Percentiles rank a stretch among this genome's conserved stretches.
These are phyloP conservation scores for Podosphaera aphanis DNA, from an alignment of 2,329 filamentous ascomycete genomes.

Conservation along the genomic window DNA sequence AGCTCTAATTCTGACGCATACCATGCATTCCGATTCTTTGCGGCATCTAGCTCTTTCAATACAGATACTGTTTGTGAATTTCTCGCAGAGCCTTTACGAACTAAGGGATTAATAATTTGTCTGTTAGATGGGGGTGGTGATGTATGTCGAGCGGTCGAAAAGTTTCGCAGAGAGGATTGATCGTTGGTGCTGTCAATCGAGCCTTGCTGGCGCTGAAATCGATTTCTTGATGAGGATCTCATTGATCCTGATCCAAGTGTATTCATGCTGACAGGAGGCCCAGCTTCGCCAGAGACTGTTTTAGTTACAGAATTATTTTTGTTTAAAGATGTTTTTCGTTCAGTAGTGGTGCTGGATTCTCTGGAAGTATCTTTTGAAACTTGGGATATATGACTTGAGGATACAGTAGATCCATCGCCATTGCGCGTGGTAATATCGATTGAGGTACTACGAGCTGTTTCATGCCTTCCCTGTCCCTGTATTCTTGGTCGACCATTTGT, in stretches of 20 bases:
- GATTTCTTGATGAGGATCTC: conserved; percentile 24
- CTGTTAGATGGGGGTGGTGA: conserved; percentile 35
- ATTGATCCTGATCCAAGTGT: conserved; percentile 3
- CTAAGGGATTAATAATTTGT: conserved; percentile 34
- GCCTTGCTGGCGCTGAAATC: conserved; percentile 34
- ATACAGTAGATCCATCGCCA: conserved; percentile 17
- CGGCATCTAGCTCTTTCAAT: conserved; percentile 64
- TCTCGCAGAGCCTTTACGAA: conserved; percentile 33
- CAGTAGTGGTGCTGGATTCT: conserved; percentile 31
- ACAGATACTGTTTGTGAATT: conserved; percentile 41
- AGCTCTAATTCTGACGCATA: conserved; percentile 86
- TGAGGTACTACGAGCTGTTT: conserved; percentile 12
- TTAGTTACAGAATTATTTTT: conserved; percentile 22
- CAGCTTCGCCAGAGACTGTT: conserved; percentile 8
- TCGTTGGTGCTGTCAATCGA: conserved; percentile 49
- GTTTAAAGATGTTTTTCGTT: conserved; percentile 39
- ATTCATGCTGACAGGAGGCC: conserved; percentile 10
- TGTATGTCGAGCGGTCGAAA: conserved; percentile 21
- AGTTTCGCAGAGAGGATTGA: conserved; percentile 22
- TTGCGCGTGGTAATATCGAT: conserved; percentile 20
- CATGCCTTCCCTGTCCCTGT: conserved; percentile 11
- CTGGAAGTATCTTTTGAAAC: conserved; percentile 19
- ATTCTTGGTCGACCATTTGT: conserved; percentile 10
- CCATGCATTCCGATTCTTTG: conserved; percentile 81
- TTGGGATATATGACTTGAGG: conserved; percentile 17